Conservation (phyloP, 768 basidiomycete genomes). For the Postia placenta region DNA sequence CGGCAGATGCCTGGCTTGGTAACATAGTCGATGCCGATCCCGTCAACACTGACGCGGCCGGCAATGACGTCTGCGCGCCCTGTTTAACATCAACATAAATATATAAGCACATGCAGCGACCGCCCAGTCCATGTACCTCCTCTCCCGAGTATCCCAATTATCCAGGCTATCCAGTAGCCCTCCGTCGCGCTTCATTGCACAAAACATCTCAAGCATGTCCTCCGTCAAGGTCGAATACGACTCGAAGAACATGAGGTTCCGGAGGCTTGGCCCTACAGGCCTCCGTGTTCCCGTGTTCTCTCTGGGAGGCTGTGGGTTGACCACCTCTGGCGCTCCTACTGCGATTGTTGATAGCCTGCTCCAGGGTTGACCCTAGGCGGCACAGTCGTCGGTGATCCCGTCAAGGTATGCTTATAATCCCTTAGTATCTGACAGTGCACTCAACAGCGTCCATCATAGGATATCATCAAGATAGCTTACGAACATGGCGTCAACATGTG, state of each 20-base stretch:
- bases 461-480: slow-evolving; percentile 2
- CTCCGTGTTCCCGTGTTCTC: slow-evolving; percentile 63
- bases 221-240: slow-evolving; percentile 30
- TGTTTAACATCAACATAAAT: not conserved
- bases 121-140: not conserved
- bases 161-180: not conserved
- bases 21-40: slow-evolving; percentile 61
- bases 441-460: not conserved
- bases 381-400: slow-evolving; percentile 62
- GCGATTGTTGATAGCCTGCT: not conserved
- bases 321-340: not conserved
- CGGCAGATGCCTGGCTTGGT: too few species aligned
- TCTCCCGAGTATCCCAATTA: not conserved
- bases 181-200: not conserved
- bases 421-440: too few species aligned
- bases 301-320: slow-evolving; percentile 53
- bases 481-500: slow-evolving; percentile 5
- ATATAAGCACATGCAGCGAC: not conserved
- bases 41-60: too few species aligned
- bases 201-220: slow-evolving; percentile 8
- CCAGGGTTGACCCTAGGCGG: slow-evolving; percentile 54
- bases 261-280: slow-evolving; percentile 53
- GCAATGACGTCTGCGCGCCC: too few species aligned
- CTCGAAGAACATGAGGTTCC: slow-evolving; percentile 50
- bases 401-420: slow-evolving; percentile 49